These are phyloP conservation scores for Hydrangea macrophylla DNA, from an alignment of 148 eudicot species.

Conservation along the genomic window DNA sequence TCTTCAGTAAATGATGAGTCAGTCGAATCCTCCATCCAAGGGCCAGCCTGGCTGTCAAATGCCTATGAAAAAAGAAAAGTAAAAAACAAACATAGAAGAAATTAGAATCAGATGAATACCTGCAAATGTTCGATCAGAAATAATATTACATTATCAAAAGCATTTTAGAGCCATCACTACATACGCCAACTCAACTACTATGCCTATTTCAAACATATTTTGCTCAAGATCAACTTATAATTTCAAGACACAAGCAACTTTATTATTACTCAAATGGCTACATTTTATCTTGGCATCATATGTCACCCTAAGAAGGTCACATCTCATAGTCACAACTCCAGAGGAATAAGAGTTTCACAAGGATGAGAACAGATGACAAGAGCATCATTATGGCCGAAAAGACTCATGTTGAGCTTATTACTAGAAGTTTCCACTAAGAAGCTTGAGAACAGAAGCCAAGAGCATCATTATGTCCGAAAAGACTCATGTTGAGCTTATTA, in stretches of 20 bases:
- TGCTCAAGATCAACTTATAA: too few relatives aligned
- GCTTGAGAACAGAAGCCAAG: background rate
- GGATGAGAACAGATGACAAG: background rate
- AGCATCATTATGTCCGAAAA: background rate
- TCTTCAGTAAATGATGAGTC: slow-evolving; percentile 82
- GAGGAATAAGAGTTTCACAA: background rate
- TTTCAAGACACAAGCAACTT: too few relatives aligned
- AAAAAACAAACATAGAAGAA: background rate
- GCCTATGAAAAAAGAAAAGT: slow-evolving; percentile 42
- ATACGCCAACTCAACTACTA: background rate
- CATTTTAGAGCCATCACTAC: background rate
- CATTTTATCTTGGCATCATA: background rate
- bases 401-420: background rate
- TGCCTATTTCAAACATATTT: background rate
- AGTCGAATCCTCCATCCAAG: slow-evolving; percentile 91
- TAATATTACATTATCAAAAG: background rate
- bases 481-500: background rate
- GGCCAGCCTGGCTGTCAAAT: slow-evolving; percentile 80
- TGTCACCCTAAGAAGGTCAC: background rate
- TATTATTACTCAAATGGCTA: too few relatives aligned
- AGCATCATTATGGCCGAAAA: background rate
- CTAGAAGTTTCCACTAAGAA: too few relatives aligned
- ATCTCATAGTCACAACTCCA: background rate
- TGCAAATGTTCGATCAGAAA: background rate
- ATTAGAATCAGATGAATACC: background rate